Evolutionary conservation across 179 eudicot genomes (phyloP).

Genomic region (Drosera spatulata): DNA sequence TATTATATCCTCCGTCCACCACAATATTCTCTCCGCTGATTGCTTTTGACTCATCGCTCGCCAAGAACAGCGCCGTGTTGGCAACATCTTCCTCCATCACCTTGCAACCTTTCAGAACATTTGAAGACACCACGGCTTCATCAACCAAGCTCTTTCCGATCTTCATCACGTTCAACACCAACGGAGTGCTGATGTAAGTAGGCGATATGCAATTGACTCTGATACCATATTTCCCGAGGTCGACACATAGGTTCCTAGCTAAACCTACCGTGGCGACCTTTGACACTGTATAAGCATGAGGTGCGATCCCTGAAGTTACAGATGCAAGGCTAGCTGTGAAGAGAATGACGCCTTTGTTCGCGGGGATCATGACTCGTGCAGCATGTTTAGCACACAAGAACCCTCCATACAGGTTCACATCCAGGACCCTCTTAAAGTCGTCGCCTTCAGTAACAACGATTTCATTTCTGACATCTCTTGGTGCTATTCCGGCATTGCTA

Average conservation of each 20-base stretch:
- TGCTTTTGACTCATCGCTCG: conserved; percentile 29
- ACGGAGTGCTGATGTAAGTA: conserved; percentile 23
- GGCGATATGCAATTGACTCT: conserved; percentile 37
- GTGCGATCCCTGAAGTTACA: conserved; percentile 16
- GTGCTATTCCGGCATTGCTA: conserved; percentile 39
- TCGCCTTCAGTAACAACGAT: conserved; percentile 17
- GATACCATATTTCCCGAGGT: conserved; percentile 29
- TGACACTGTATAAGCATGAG: conserved; percentile 22
- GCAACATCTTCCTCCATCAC: conserved; percentile 24
- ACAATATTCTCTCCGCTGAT: conserved; percentile 5
- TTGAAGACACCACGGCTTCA: conserved; percentile 14
- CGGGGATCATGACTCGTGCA: conserved; percentile 25
- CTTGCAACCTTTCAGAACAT: conserved; percentile 15
- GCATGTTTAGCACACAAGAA: conserved; percentile 35
- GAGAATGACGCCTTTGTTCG: conserved; percentile 18
- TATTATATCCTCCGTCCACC: conserved; percentile 25
- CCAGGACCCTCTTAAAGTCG: conserved; percentile 17
- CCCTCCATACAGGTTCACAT: conserved; percentile 24
- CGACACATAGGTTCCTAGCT: background rate
- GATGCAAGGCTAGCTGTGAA: conserved; percentile 26
- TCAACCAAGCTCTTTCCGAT: conserved; percentile 10
- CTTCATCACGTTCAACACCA: conserved; percentile 14
- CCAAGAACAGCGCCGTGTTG: conserved; percentile 31
- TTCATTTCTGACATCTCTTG: background rate
- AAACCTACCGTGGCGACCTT: conserved; percentile 30